Conservation (phyloP, 2,329 filamentous ascomycete species). For the Paecilomyces sp. region DNA sequence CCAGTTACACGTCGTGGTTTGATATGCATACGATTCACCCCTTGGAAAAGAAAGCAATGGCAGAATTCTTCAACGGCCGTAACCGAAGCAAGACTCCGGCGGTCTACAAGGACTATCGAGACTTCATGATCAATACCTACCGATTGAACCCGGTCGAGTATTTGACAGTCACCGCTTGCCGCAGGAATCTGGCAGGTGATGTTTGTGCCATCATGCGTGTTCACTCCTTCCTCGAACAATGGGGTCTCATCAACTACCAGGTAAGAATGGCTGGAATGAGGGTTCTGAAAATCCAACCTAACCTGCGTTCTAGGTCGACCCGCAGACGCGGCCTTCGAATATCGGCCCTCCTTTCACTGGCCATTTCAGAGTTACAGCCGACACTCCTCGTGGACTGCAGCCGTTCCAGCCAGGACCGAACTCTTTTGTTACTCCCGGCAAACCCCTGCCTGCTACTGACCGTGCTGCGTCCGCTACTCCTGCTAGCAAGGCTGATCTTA, state of each 20-base stretch:
- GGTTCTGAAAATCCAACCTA: slow-evolving; percentile 13
- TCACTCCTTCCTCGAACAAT: slow-evolving; percentile 95
- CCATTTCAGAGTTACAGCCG: slow-evolving; percentile 92
- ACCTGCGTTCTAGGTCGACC: slow-evolving; percentile 66
- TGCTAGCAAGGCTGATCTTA: slow-evolving; percentile 69
- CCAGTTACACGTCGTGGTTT: slow-evolving; percentile 98
- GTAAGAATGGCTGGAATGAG: slow-evolving; percentile 41
- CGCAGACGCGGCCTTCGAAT: slow-evolving; percentile 87
- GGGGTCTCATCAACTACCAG: slow-evolving; percentile 98
- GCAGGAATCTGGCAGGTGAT: slow-evolving; percentile 90
- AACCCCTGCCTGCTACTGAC: slow-evolving; percentile 62
- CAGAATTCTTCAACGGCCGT: slow-evolving; percentile 96
- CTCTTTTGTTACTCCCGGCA: slow-evolving; percentile 56
- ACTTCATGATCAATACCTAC: slow-evolving; percentile 99
- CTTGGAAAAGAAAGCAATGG: slow-evolving; percentile 88
- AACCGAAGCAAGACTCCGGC: slow-evolving; percentile 97
- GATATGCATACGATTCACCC: slow-evolving; percentile 91
- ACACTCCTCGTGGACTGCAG: slow-evolving; percentile 89
- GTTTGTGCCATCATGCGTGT: slow-evolving; percentile 99
- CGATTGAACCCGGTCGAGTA: slow-evolving; percentile 93
- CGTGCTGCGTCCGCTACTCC: slow-evolving; percentile 58
- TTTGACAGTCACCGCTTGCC: slow-evolving; percentile 90
- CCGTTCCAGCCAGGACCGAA: slow-evolving; percentile 88
- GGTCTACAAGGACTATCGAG: slow-evolving; percentile 97
- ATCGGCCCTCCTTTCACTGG: slow-evolving; percentile 95